A percentile compares a stretch with the other conserved stretches of the same genome.
Conservation (phyloP, 306 rosid genomes). For the Fragaria nilgerrensis region DNA sequence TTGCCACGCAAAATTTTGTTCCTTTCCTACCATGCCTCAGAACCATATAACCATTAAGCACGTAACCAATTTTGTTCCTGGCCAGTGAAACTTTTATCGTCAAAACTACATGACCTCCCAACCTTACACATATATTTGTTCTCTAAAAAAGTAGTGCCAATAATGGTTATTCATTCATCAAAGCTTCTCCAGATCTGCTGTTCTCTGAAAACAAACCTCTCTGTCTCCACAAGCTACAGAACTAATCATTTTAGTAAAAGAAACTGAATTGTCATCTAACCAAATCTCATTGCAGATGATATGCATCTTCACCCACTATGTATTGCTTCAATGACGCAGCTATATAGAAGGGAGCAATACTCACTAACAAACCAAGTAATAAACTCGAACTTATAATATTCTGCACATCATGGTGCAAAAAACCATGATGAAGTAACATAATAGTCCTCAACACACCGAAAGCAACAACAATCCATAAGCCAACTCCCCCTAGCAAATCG, state of each 20-base stretch:
- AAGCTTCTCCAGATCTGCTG: not conserved
- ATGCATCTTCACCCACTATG: not conserved
- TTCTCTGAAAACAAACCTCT: not conserved
- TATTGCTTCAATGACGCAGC: not conserved
- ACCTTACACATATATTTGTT: not conserved
- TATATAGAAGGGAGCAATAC: not conserved
- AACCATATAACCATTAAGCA: not conserved
- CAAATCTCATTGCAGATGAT: not conserved
- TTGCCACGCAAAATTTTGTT: not conserved
- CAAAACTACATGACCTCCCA: not conserved
- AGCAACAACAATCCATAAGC: not conserved
- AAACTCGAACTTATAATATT: not conserved
- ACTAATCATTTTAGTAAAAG: not conserved
- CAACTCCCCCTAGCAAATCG: not conserved
- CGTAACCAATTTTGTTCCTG: not conserved
- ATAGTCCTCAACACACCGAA: not conserved
- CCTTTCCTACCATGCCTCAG: slow-evolving; percentile 5
- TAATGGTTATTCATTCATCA: not conserved
- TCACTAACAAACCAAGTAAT: not conserved
- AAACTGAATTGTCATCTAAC: not conserved
- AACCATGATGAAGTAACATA: not conserved
- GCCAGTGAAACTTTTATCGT: not conserved
- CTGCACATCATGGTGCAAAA: not conserved
- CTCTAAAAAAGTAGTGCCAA: not conserved
- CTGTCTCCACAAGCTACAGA: not conserved